A percentile compares a stretch with the other conserved stretches of the same genome.
Evolutionary conservation across 2,329 filamentous ascomycete genomes (phyloP).

Genomic region (Fusarium robinianum): DNA sequence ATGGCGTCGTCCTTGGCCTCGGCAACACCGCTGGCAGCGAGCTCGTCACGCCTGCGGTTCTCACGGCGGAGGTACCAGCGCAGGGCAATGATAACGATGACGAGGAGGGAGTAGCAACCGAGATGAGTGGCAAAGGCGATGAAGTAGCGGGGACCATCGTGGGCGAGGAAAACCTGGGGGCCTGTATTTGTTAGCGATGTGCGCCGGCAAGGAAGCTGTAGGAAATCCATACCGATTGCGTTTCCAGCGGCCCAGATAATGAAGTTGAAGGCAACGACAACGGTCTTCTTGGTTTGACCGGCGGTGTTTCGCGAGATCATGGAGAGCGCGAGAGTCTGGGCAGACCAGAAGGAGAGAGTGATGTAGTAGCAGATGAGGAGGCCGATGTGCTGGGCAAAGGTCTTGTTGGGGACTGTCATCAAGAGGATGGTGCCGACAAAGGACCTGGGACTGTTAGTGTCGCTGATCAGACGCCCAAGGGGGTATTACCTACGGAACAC

Average conservation of each 20-base stretch:
- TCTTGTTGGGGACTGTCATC: constrained; percentile 67
- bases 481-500: constrained; percentile 60
- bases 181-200: constrained; percentile 41
- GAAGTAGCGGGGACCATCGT: constrained; percentile 67
- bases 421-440: constrained; percentile 73
- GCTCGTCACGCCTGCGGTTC: constrained; percentile 60
- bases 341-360: constrained; percentile 76
- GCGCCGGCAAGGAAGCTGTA: neutral
- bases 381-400: constrained; percentile 63
- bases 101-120: constrained; percentile 66
- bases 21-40: constrained; percentile 45
- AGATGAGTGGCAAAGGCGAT: constrained; percentile 71
- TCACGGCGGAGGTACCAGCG: constrained; percentile 59
- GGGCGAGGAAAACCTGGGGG: constrained; percentile 65
- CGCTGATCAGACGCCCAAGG: too few relatives aligned
- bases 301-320: constrained; percentile 72
- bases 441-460: constrained; percentile 50
- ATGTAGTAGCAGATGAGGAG: constrained; percentile 76
- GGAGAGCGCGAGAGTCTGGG: constrained; percentile 67
- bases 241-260: constrained; percentile 71
- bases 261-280: constrained; percentile 70
- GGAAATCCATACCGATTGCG: constrained; percentile 56
- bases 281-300: constrained; percentile 73
- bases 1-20: constrained; percentile 41
- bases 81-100: constrained; percentile 59